These are phyloP conservation scores for Phialocephala subalpina DNA, from an alignment of 2,329 filamentous ascomycete species.

Conservation along the genomic window DNA sequence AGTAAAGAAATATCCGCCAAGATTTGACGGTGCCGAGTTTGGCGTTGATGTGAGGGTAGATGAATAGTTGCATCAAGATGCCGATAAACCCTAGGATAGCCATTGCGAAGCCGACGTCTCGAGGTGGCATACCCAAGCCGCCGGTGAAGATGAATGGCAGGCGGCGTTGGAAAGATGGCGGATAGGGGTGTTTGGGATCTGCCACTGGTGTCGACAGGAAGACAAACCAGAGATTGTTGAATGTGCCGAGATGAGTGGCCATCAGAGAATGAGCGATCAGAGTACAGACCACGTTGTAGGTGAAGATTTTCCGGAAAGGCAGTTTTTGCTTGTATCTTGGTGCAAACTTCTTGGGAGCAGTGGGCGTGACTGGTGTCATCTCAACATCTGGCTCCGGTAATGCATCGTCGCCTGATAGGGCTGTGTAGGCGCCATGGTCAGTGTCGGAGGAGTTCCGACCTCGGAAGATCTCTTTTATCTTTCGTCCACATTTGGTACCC, in stretches of 20 bases:
- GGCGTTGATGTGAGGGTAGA: constrained; percentile 74
- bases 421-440: constrained; percentile 28
- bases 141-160: constrained; percentile 61
- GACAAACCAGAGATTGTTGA: constrained; percentile 65
- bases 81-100: constrained; percentile 78
- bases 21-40: constrained; percentile 71
- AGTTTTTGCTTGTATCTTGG: constrained; percentile 35
- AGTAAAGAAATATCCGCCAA: constrained; percentile 70
- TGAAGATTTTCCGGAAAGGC: constrained; percentile 45
- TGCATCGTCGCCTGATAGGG: constrained; percentile 28
- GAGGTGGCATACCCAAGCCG: constrained; percentile 75
- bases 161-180: constrained; percentile 55
- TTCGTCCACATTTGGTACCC: constrained; percentile 33
- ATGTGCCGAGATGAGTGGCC: constrained; percentile 71
- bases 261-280: constrained; percentile 72
- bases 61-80: constrained; percentile 71
- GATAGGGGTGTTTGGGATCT: constrained; percentile 55
- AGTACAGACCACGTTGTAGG: constrained; percentile 50
- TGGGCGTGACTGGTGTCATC: constrained; percentile 29
- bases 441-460: constrained; percentile 18
- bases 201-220: constrained; percentile 67
- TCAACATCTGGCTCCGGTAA: constrained; percentile 26
- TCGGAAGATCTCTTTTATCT: constrained; percentile 28
- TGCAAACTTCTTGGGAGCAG: constrained; percentile 23
- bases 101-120: constrained; percentile 77